Evolutionary conservation across 164 flowering plant genomes (phyloP).

Genomic region (Chloranthus sessilifolius): DNA sequence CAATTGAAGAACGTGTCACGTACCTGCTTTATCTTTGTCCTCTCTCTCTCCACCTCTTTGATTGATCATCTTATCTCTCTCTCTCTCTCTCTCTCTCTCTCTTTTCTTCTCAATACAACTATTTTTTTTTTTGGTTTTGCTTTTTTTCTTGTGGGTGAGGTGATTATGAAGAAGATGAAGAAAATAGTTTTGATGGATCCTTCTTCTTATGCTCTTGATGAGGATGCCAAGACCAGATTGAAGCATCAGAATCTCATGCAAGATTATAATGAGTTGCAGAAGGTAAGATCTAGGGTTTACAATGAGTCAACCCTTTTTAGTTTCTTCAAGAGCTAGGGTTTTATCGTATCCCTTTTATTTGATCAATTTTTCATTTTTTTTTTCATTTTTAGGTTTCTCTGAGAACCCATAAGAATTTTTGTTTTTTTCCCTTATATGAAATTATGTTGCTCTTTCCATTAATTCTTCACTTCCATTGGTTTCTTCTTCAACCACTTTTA

Average conservation of each 20-base stretch:
- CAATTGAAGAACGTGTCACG: too few species aligned
- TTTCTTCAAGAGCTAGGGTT: slow-evolving; percentile 24
- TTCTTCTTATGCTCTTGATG: slow-evolving; percentile 22
- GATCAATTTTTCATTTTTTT: too few species aligned
- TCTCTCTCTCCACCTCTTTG: slow-evolving; percentile 16
- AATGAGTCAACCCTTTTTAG: not conserved
- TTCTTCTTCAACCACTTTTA: too few species aligned
- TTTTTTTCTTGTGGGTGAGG: slow-evolving; percentile 7
- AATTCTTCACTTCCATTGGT: too few species aligned
- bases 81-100: slow-evolving; percentile 17
- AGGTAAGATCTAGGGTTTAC: slow-evolving; percentile 31
- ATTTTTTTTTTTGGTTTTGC: too few species aligned
- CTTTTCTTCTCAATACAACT: too few species aligned
- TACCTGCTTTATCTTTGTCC: too few species aligned
- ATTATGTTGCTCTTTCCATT: too few species aligned
- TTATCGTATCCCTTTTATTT: too few species aligned
- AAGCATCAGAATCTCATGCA: slow-evolving; percentile 67
- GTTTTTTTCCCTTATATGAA: too few species aligned
- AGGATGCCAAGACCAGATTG: slow-evolving; percentile 40
- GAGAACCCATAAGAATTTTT: too few species aligned
- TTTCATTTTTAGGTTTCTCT: too few species aligned
- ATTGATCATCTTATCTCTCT: slow-evolving; percentile 6
- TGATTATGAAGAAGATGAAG: slow-evolving; percentile 55
- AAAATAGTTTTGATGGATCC: slow-evolving; percentile 32
- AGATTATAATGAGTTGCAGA: slow-evolving; percentile 55